Evolutionary conservation across 2,329 filamentous ascomycete species (phyloP).

Genomic region (Clonostachys sp.): DNA sequence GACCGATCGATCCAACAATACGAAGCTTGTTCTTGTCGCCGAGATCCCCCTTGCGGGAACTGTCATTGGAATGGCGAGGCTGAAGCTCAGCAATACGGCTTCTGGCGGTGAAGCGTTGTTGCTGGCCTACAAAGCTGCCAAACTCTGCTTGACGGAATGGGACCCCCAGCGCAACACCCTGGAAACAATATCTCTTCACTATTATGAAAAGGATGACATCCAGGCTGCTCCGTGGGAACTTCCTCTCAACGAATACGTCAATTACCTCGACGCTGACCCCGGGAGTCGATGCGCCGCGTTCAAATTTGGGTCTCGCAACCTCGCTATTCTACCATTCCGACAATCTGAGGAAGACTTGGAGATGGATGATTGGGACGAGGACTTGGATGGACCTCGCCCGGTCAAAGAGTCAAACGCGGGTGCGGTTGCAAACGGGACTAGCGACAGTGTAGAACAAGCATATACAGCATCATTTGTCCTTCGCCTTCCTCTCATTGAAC

Average conservation of each 20-base stretch:
- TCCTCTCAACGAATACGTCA: conserved; percentile 70
- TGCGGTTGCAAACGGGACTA: conserved; percentile 27
- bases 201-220: conserved; percentile 93
- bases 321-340: conserved; percentile 91
- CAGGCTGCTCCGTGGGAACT: conserved; percentile 78
- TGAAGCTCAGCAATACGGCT: conserved; percentile 68
- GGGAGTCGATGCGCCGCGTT: conserved; percentile 90
- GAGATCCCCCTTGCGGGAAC: conserved; percentile 84
- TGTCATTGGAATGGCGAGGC: conserved; percentile 73
- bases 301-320: conserved; percentile 82
- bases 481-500: conserved; percentile 82
- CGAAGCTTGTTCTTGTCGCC: conserved; percentile 78
- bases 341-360: conserved; percentile 82
- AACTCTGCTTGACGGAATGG: conserved; percentile 92
- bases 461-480: conserved; percentile 93
- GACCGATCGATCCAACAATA: conserved; percentile 60
- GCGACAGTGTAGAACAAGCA: conserved; percentile 50
- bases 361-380: conserved; percentile 87
- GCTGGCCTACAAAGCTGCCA: conserved; percentile 83
- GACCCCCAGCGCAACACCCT: conserved; percentile 75
- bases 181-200: conserved; percentile 91
- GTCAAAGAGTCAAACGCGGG: conserved; percentile 33
- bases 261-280: conserved; percentile 82
- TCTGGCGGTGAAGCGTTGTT: conserved; percentile 82
- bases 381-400: conserved; percentile 65